Percentiles rank a stretch among this genome's conserved stretches.
Conservation (phyloP, 1,284 basidiomycete genomes). For the Rhodotorula sp. region DNA sequence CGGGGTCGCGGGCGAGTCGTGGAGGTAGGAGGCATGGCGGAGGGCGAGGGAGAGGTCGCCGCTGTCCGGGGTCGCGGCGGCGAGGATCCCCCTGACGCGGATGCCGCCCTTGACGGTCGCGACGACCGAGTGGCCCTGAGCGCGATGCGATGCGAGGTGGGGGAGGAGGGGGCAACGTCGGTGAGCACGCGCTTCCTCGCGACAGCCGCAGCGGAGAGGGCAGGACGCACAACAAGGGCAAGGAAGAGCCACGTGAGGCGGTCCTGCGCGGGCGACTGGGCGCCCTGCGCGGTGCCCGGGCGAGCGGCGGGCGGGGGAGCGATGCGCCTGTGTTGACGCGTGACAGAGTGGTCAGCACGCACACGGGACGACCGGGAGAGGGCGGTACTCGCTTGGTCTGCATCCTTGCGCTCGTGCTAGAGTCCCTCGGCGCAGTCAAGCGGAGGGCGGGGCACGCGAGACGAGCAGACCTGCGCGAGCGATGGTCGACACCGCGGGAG, state of each 20-base stretch:
- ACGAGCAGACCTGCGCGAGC: too few relatives aligned
- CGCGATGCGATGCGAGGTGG: neutral
- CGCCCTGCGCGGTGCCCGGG: neutral
- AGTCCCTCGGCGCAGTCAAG: too few relatives aligned
- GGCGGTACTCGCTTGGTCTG: too few relatives aligned
- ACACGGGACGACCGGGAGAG: neutral
- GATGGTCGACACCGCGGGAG: too few relatives aligned
- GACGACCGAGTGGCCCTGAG: slow-evolving; percentile 52
- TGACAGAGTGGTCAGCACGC: neutral
- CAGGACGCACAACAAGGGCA: slow-evolving; percentile 36
- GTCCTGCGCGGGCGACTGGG: slow-evolving; percentile 10
- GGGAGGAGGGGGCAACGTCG: neutral
- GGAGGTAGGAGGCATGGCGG: slow-evolving; percentile 58
- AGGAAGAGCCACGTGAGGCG: slow-evolving; percentile 35
- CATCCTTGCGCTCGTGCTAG: too few relatives aligned
- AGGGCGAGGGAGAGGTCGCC: slow-evolving; percentile 68
- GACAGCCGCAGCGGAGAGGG: neutral
- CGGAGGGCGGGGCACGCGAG: too few relatives aligned
- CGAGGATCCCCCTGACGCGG: slow-evolving; percentile 70
- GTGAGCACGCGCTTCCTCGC: neutral
- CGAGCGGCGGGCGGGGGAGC: neutral
- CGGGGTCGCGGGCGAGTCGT: slow-evolving; percentile 52
- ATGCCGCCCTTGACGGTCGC: slow-evolving; percentile 66
- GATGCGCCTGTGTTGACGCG: neutral
- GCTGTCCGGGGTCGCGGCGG: slow-evolving; percentile 60